A percentile compares a stretch with the other conserved stretches of the same genome.
Evolutionary conservation across 768 basidiomycete genomes (phyloP).

Genomic region (Pulveroboletus sp.): DNA sequence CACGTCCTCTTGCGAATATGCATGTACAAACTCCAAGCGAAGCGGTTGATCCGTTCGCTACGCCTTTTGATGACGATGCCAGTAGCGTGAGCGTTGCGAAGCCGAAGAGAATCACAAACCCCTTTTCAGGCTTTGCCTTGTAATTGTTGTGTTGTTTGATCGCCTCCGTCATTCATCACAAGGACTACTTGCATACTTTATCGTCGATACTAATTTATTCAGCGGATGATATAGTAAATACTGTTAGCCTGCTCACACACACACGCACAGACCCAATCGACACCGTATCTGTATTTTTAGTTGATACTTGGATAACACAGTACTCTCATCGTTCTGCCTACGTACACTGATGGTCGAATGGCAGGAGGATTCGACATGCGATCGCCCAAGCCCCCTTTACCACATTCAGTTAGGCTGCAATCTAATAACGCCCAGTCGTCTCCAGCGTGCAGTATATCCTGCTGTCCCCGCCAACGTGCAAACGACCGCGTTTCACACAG

Average conservation of each 20-base stretch:
- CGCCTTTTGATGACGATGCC: conserved; percentile 78
- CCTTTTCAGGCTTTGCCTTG: conserved; percentile 40
- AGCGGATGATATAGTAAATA: conserved; percentile 5
- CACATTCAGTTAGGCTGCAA: too few relatives aligned
- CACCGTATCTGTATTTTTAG: conserved; percentile 28
- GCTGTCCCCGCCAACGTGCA: too few relatives aligned
- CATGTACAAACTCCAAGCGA: conserved; percentile 38
- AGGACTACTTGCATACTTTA: conserved; percentile 11
- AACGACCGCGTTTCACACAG: too few relatives aligned
- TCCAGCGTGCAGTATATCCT: too few relatives aligned
- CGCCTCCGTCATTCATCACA: not conserved
- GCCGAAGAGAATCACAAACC: conserved; percentile 52
- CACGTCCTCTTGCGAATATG: conserved; percentile 43
- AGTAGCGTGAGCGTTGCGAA: conserved; percentile 27
- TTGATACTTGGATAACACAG: conserved; percentile 13
- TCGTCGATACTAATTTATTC: conserved; percentile 12
- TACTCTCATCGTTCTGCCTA: conserved; percentile 1
- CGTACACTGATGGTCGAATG: conserved; percentile 2
- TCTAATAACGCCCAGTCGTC: too few relatives aligned
- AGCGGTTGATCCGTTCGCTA: conserved; percentile 57
- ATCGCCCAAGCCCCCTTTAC: too few relatives aligned
- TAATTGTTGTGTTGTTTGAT: conserved; percentile 13
- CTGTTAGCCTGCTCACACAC: conserved; percentile 7
- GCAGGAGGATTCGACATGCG: conserved; percentile 6
- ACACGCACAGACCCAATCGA: conserved; percentile 2